Evolutionary conservation across 176 grass and related monocot species (phyloP).

Genomic region (Phoenix dactylifera): DNA sequence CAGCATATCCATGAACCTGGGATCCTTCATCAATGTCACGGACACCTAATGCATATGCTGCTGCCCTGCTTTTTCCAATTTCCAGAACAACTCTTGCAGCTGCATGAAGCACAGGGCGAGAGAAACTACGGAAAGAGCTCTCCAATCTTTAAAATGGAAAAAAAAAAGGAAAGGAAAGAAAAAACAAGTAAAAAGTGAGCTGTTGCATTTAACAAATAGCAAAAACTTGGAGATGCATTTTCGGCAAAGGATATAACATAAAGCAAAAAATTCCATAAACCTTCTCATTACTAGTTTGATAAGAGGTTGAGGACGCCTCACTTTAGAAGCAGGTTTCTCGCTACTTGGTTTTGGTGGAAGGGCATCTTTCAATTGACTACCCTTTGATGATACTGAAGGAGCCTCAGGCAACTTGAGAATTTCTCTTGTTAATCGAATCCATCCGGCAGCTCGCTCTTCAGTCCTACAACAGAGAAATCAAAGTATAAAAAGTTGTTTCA

Average conservation of each 20-base stretch:
- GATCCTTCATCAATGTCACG: conserved; percentile 62
- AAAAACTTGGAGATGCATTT: not conserved
- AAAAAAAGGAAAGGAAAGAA: not conserved
- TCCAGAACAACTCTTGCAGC: conserved; percentile 97
- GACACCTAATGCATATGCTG: conserved; percentile 82
- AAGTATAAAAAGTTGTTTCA: not conserved
- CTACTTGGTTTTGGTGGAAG: conserved; percentile 28
- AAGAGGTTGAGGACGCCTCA: conserved; percentile 84
- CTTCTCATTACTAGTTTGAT: conserved; percentile 97
- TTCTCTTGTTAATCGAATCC: conserved; percentile 96
- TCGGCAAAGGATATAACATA: conserved; percentile 11
- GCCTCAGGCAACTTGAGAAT: conserved; percentile 97
- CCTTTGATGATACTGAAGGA: conserved; percentile 81
- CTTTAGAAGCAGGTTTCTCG: conserved; percentile 77
- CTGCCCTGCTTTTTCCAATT: conserved; percentile 99
- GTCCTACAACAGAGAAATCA: conserved; percentile 39
- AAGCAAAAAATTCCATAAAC: conserved; percentile 27
- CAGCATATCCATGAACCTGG: conserved; percentile 64
- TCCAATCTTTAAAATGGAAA: conserved; percentile 61
- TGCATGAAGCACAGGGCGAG: conserved; percentile 91
- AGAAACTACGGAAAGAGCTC: conserved; percentile 96
- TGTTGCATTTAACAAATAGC: too few relatives aligned
- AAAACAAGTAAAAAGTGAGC: too few relatives aligned
- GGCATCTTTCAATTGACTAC: conserved; percentile 38
- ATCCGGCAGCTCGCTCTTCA: conserved; percentile 93